Percentiles rank a stretch among this genome's conserved stretches.
Conservation (phyloP, 2,329 filamentous ascomycete genomes). For the Curvularia lunata region DNA sequence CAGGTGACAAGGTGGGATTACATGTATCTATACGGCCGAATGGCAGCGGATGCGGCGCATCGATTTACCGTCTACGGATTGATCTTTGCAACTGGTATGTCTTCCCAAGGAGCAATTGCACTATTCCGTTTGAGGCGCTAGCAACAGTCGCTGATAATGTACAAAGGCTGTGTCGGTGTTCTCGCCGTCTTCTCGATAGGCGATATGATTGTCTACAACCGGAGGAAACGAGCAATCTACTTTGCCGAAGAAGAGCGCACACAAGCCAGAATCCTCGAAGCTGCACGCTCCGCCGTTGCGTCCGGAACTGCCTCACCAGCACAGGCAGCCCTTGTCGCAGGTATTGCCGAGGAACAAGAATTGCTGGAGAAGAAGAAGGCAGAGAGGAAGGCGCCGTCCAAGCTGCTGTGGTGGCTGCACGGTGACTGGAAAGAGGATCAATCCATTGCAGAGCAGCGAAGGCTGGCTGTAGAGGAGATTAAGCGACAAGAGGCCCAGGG, state of each 20-base stretch:
- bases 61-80: slow-evolving; percentile 65
- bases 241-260: slow-evolving; percentile 60
- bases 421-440: slow-evolving; percentile 50
- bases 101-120: slow-evolving; percentile 16
- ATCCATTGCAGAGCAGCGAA: slow-evolving; percentile 43
- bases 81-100: slow-evolving; percentile 66
- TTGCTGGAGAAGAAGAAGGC: slow-evolving; percentile 49
- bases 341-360: slow-evolving; percentile 69
- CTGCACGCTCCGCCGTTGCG: slow-evolving; percentile 53
- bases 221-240: slow-evolving; percentile 67
- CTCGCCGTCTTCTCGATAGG: slow-evolving; percentile 69
- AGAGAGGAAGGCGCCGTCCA: slow-evolving; percentile 39
- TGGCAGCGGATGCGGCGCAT: slow-evolving; percentile 65
- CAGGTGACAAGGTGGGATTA: slow-evolving; percentile 62
- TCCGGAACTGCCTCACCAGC: slow-evolving; percentile 56
- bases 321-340: slow-evolving; percentile 59
- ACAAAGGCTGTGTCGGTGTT: slow-evolving; percentile 62
- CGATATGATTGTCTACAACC: slow-evolving; percentile 72
- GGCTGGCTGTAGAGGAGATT: slow-evolving; percentile 40
- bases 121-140: background rate
- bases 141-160: slow-evolving; percentile 14
- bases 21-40: slow-evolving; percentile 45
- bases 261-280: slow-evolving; percentile 51
- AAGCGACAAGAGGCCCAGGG: slow-evolving; percentile 36
- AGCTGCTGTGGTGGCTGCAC: slow-evolving; percentile 45